These are phyloP conservation scores for Coniochaeta pulveracea DNA, from an alignment of 2,329 filamentous ascomycete species.

Conservation along the genomic window DNA sequence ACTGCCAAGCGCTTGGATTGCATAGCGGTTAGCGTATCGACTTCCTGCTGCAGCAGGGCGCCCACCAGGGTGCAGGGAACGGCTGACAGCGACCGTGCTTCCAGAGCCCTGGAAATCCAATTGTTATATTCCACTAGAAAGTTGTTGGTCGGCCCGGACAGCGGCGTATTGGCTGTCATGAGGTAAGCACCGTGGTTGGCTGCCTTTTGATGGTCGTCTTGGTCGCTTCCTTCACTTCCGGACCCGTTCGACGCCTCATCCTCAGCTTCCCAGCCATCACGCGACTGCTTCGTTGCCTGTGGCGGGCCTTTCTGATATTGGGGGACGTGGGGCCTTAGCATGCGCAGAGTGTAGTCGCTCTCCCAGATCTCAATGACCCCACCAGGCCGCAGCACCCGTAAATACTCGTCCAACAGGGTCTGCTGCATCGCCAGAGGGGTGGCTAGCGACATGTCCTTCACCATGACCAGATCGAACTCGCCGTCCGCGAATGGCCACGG, in stretches of 20 bases:
- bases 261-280: conserved; percentile 18
- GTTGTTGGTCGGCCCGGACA: conserved; percentile 69
- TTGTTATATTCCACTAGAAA: conserved; percentile 74
- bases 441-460: conserved; percentile 68
- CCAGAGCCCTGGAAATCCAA: conserved; percentile 70
- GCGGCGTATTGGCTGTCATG: conserved; percentile 72
- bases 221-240: conserved; percentile 30
- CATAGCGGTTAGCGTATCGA: conserved; percentile 57
- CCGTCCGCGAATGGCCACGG: conserved; percentile 70
- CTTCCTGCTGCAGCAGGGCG: conserved; percentile 70
- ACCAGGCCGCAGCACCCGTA: conserved; percentile 66
- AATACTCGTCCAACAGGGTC: conserved; percentile 53
- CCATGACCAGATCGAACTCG: conserved; percentile 80
- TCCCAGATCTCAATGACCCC: conserved; percentile 86
- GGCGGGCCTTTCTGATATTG: conserved; percentile 20
- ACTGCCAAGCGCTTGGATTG: conserved; percentile 73
- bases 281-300: conserved; percentile 11
- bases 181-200: conserved; percentile 68
- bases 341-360: conserved; percentile 72
- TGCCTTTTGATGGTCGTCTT: conserved; percentile 52
- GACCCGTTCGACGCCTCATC: conserved; percentile 9
- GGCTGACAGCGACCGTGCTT: conserved; percentile 55
- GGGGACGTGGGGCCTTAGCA: conserved; percentile 67
- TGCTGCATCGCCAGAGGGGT: conserved; percentile 49
- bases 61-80: conserved; percentile 71